These are phyloP conservation scores for Erysiphe pulchra DNA, from an alignment of 2,329 filamentous ascomycete genomes.

Conservation along the genomic window DNA sequence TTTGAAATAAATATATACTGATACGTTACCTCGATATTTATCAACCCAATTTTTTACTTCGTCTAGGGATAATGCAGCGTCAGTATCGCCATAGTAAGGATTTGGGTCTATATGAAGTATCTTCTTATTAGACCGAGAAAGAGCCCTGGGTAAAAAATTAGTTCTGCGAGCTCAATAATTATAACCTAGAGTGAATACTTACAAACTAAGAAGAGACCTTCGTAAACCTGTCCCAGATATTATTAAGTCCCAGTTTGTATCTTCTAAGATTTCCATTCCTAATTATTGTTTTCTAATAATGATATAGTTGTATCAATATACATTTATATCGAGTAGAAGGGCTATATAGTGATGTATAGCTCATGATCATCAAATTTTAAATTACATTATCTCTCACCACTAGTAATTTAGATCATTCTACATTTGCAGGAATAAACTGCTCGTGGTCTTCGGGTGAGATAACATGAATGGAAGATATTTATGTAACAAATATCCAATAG, in stretches of 20 bases:
- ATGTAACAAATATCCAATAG: too few relatives aligned
- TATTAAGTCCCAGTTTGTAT: slow-evolving; percentile 54
- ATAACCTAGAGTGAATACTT: slow-evolving; percentile 12
- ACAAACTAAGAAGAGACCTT: slow-evolving; percentile 62
- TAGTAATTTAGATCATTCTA: too few relatives aligned
- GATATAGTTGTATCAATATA: too few relatives aligned
- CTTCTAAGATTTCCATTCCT: slow-evolving; percentile 41
- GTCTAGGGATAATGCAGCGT: slow-evolving; percentile 63
- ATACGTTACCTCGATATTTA: slow-evolving; percentile 15
- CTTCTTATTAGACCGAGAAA: slow-evolving; percentile 79
- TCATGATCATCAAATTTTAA: too few relatives aligned
- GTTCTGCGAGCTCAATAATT: slow-evolving; percentile 30
- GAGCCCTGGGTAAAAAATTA: slow-evolving; percentile 47
- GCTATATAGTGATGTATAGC: too few relatives aligned
- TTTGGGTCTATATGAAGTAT: slow-evolving; percentile 76
- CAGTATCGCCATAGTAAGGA: slow-evolving; percentile 63
- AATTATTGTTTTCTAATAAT: too few relatives aligned
- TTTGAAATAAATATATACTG: background rate
- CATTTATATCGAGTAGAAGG: too few relatives aligned
- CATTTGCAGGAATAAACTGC: too few relatives aligned
- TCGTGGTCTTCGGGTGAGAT: too few relatives aligned
- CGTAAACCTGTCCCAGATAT: slow-evolving; percentile 56
- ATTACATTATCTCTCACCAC: too few relatives aligned
- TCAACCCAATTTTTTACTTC: slow-evolving; percentile 56
- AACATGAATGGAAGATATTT: too few relatives aligned